These are phyloP conservation scores for Boletus tylopilopsis DNA, from an alignment of 768 basidiomycete species.

Conservation along the genomic window DNA sequence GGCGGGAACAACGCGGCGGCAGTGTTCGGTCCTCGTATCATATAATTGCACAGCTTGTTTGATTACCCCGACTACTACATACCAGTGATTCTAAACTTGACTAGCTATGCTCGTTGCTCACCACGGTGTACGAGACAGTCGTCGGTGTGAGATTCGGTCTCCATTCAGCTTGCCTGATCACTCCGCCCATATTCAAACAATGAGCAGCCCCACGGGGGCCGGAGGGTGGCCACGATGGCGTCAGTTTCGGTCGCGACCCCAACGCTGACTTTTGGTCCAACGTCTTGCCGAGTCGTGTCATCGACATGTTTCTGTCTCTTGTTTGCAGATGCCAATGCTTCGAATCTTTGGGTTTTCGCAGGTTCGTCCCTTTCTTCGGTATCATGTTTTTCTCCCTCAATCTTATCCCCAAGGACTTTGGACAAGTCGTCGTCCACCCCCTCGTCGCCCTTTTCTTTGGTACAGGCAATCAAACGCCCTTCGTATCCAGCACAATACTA, in stretches of 20 bases:
- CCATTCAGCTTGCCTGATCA: too few species aligned
- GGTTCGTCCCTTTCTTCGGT: background rate
- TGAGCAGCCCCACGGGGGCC: too few species aligned
- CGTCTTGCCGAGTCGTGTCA: background rate
- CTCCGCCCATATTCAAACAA: too few species aligned
- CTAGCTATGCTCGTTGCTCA: too few species aligned
- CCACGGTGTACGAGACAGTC: too few species aligned
- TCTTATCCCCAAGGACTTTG: background rate
- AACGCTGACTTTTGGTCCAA: background rate
- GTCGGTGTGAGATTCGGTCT: too few species aligned
- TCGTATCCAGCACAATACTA: background rate
- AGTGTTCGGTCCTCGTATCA: background rate
- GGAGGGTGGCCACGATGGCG: too few species aligned
- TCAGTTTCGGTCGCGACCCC: background rate
- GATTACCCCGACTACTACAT: too few species aligned
- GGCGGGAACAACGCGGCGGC: background rate
- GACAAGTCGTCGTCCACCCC: background rate
- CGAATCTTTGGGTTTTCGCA: background rate
- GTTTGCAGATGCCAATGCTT: slow-evolving; percentile 4
- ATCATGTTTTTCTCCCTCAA: background rate
- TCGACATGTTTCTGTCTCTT: slow-evolving; percentile 1
- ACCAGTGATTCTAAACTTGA: too few species aligned
- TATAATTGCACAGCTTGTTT: too few species aligned
- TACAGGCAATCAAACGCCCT: slow-evolving; percentile 1
- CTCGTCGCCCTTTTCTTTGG: slow-evolving; percentile 6